These are phyloP conservation scores for Beverwykella pulmonaria DNA, from an alignment of 495 filamentous ascomycete genomes.

Conservation along the genomic window DNA sequence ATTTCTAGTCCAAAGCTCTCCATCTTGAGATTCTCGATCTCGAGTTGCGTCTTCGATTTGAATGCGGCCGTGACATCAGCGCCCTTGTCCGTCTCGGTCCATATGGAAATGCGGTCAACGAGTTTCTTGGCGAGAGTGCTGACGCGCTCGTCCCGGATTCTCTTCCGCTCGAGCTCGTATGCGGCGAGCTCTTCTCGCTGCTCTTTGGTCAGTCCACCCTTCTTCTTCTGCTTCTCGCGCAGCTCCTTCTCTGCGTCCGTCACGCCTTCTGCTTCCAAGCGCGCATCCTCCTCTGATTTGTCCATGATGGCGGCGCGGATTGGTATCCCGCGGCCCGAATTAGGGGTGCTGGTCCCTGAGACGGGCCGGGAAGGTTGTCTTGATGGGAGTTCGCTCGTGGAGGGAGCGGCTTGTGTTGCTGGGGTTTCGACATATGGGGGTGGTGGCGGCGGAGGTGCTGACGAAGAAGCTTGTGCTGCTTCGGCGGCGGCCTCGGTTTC, in stretches of 20 bases:
- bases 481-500: constrained; percentile 26
- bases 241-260: constrained; percentile 77
- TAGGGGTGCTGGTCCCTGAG: constrained; percentile 70
- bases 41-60: constrained; percentile 88
- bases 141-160: constrained; percentile 87
- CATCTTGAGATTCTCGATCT: constrained; percentile 98
- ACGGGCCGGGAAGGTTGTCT: constrained; percentile 17
- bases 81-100: constrained; percentile 96
- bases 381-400: neutral
- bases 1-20: constrained; percentile 98
- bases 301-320: constrained; percentile 86
- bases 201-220: constrained; percentile 79
- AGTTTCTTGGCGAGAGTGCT: constrained; percentile 81
- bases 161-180: constrained; percentile 82
- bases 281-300: constrained; percentile 82
- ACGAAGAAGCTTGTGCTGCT: neutral
- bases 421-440: constrained; percentile 32
- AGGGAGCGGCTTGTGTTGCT: constrained; percentile 3
- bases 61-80: constrained; percentile 83
- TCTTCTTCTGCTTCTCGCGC: constrained; percentile 84
- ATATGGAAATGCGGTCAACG: constrained; percentile 85
- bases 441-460: constrained; percentile 19
- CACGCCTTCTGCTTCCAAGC: constrained; percentile 66
- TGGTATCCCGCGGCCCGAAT: constrained; percentile 61
- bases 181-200: constrained; percentile 87